phyloP scores from a whole-genome alignment of 2,329 filamentous ascomycete species.

The Mycosphaerella arachidis region DNA sequence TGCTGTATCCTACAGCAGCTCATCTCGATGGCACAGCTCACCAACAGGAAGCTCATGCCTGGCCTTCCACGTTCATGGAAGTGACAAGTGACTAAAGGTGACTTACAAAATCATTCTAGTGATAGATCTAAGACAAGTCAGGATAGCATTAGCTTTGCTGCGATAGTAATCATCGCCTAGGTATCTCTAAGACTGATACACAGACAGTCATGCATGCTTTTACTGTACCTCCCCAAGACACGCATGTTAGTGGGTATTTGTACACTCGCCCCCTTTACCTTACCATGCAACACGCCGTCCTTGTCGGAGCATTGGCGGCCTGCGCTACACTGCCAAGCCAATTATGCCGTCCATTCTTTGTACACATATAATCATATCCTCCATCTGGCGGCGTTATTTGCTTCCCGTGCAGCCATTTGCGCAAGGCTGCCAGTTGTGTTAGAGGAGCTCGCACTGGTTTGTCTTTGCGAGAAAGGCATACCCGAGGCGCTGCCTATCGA shows the following conservation, averaged over 20 bases:
- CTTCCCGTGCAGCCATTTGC: slow-evolving; percentile 20
- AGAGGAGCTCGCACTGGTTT: slow-evolving; percentile 8
- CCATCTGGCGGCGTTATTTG: slow-evolving; percentile 19
- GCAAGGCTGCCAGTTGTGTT: slow-evolving; percentile 15
- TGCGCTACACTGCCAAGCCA: not conserved
- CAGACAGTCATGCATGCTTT: not conserved
- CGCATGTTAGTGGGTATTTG: not conserved
- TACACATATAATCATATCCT: slow-evolving; percentile 10
- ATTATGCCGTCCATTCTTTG: not conserved
- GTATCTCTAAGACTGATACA: not conserved
- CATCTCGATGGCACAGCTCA: too few relatives aligned
- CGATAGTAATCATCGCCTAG: not conserved
- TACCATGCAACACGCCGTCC: not conserved
- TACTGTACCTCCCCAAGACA: not conserved
- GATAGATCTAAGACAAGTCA: not conserved
- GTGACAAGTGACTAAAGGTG: too few relatives aligned
- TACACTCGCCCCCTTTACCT: not conserved
- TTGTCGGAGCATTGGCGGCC: not conserved
- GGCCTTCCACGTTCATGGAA: too few relatives aligned
- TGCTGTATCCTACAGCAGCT: too few relatives aligned
- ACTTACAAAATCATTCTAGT: too few relatives aligned
- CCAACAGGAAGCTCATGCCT: too few relatives aligned
- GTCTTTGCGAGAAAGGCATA: slow-evolving; percentile 8
- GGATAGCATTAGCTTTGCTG: not conserved
- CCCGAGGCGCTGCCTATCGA: slow-evolving; percentile 4